phyloP scores from a whole-genome alignment of 805 yeast species.

The Ogataea pignaliae region DNA sequence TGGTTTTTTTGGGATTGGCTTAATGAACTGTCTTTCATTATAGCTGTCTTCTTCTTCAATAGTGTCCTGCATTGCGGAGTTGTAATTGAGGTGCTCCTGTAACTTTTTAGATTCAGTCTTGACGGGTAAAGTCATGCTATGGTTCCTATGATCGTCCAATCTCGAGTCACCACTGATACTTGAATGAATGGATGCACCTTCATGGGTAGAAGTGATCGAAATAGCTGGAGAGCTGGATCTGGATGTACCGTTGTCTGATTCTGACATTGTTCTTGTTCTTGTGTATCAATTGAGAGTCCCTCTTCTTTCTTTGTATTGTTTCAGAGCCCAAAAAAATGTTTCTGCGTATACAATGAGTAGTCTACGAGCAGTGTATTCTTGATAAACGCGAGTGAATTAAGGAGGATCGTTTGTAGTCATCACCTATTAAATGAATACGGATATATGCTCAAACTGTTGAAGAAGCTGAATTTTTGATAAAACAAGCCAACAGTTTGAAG shows the following conservation, averaged over 20 bases:
- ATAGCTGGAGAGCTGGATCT: conserved; percentile 24
- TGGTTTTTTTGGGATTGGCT: conserved; percentile 12
- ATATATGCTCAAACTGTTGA: too few species aligned
- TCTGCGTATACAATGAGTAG: too few species aligned
- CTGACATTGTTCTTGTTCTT: conserved; percentile 18
- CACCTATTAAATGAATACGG: too few species aligned
- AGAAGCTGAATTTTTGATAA: too few species aligned
- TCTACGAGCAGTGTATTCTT: too few species aligned
- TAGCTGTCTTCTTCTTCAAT: conserved; percentile 10
- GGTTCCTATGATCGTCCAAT: conserved; percentile 34
- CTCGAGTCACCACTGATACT: conserved; percentile 32
- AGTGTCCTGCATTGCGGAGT: neutral
- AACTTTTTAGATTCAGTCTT: conserved; percentile 23
- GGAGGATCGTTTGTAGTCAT: too few species aligned
- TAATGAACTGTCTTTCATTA: neutral
- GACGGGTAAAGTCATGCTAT: conserved; percentile 30
- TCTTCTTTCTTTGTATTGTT: neutral
- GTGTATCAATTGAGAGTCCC: neutral
- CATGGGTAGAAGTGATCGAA: conserved; percentile 27
- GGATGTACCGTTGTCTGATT: conserved; percentile 16
- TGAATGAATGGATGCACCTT: conserved; percentile 30
- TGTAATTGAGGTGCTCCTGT: neutral
- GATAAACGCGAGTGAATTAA: too few species aligned
- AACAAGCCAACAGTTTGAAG: too few species aligned
- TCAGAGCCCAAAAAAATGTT: too few species aligned